Conservation (phyloP, 345 rosid species). For the Ceriops decandra region DNA sequence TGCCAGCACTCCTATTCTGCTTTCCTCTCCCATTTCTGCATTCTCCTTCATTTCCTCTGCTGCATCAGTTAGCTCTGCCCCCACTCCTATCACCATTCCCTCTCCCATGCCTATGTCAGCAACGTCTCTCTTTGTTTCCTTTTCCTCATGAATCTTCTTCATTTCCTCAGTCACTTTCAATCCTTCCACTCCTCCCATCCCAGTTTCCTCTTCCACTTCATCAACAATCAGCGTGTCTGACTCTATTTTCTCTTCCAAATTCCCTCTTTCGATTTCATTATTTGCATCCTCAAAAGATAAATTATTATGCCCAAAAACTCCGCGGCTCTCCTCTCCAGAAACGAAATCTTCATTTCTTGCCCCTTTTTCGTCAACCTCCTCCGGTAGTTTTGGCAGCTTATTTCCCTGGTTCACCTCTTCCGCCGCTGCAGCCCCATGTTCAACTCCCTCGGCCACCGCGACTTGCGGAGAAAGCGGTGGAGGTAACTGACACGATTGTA, state of each 20-base stretch:
- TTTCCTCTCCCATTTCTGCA: background rate
- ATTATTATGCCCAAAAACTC: background rate
- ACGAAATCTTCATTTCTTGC: conserved; percentile 4
- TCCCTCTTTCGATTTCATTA: background rate
- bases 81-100: background rate
- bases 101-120: background rate
- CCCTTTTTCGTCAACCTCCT: background rate
- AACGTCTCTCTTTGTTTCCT: background rate
- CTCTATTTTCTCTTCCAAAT: conserved; percentile 15
- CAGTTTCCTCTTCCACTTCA: conserved; percentile 24
- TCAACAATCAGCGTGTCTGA: background rate
- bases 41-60: background rate
- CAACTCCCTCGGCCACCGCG: conserved; percentile 17
- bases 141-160: background rate
- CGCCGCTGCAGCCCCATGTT: conserved; percentile 10
- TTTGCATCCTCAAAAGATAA: background rate
- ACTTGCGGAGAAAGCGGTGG: conserved; percentile 1
- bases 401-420: background rate
- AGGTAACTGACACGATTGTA: background rate
- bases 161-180: background rate
- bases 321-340: conserved; percentile 15
- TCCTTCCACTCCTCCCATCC: conserved; percentile 16
- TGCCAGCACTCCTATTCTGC: background rate
- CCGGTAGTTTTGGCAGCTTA: too few species aligned
- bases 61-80: background rate